Conservation (phyloP, 2,329 filamentous ascomycete species). For the Fusarium tanahbumbuense region DNA sequence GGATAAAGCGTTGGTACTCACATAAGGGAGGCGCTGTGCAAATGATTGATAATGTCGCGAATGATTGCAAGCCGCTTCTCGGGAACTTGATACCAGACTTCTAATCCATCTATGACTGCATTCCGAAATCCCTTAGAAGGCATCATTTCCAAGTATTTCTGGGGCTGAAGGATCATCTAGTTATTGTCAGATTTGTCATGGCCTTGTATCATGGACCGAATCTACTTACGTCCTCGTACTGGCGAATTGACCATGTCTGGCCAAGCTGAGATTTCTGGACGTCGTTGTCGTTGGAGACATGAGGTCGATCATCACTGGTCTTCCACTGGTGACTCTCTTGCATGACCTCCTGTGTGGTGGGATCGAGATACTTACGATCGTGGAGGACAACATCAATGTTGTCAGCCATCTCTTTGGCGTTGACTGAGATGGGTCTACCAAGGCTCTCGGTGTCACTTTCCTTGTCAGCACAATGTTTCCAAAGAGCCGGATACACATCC, state of each 20-base stretch:
- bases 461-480: background rate
- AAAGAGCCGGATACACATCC: background rate
- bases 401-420: background rate
- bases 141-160: constrained; percentile 1
- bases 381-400: background rate
- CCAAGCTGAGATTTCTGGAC: background rate
- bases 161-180: background rate
- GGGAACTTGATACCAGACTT: background rate
- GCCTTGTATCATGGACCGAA: rapidly evolving
- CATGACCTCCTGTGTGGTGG: background rate
- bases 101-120: background rate
- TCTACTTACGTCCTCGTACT: background rate
- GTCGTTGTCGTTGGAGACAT: background rate
- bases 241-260: background rate
- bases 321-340: background rate
- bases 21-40: background rate
- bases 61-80: background rate
- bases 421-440: background rate
- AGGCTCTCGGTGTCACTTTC: background rate
- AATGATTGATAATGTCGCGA: background rate
- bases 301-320: background rate
- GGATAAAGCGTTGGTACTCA: background rate
- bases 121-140: background rate
- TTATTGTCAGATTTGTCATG: background rate
- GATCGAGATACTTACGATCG: background rate